Base-by-base conservation (phyloP, 2,329 filamentous ascomycete species). In the Ilyonectria sp. region DNA sequence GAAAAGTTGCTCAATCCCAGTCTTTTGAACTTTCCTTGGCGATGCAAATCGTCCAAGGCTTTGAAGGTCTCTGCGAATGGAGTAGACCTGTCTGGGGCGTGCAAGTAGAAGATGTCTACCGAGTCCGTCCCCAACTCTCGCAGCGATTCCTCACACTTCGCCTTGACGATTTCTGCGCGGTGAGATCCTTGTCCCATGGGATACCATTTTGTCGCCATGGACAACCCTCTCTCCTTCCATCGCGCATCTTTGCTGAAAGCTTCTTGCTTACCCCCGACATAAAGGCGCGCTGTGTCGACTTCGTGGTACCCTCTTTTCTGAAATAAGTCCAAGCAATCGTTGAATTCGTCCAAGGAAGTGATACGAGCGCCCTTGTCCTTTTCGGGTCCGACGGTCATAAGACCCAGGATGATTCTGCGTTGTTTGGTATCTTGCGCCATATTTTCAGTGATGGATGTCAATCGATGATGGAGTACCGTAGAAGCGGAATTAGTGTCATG, bases 1-100 rank as follows among this genome's bases (percentile, higher is more conserved):
- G 92, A 90, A 75, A 88, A 94, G 78, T 95, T 95, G 71, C 86
- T 90, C 49, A 95, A 77, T 1, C 92, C 93, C 4, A 95, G 81
- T 58, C 89, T 85, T 17, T 91, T 87, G 74, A 95, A 94, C 74
- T 93, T 93, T 33, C 92, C 92, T 17, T 75, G 86, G 75, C 91
- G 89, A 82, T 94, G 90, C 53, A 95, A 78, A 75, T 92, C 87
- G 77, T 95, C 87, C 60, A 91, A 85, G 6, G 87, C 90, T 68
- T 88, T 85, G 7, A 95, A 82, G 0, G 93, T 93, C 75, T 93
- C 90, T 21, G 87, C 87, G 73, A 94, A 94, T 0, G 89, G 89
- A 0, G 89, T 84, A 0, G 83, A 84, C 9, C 88, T 85, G 71
- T 86, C 83, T 2, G 91, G 84, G 2, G 89, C 90, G 77, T 93